Percentiles rank a stretch among this genome's conserved stretches.
Evolutionary conservation across 2,329 filamentous ascomycete species (phyloP).

Genomic region (Alternaria sp.): DNA sequence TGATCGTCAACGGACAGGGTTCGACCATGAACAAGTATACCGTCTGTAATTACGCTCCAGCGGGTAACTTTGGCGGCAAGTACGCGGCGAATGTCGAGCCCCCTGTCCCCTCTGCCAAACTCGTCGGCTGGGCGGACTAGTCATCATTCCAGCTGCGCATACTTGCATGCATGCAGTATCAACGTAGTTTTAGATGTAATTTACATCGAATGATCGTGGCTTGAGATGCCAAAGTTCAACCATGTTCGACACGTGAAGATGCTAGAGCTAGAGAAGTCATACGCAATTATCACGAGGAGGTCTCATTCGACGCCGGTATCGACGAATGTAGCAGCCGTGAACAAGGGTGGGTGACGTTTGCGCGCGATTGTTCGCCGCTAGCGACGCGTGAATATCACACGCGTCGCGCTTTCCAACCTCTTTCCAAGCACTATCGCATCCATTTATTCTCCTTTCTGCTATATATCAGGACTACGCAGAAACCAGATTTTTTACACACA

Average conservation of each 20-base stretch:
- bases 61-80: constrained; percentile 66
- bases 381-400: neutral
- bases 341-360: neutral
- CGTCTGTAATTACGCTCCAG: constrained; percentile 85
- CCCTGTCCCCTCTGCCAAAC: constrained; percentile 42
- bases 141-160: constrained; percentile 13
- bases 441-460: neutral
- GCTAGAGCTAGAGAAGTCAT: neutral
- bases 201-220: neutral
- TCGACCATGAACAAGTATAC: constrained; percentile 58
- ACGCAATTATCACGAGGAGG: neutral
- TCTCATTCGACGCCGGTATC: neutral
- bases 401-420: neutral
- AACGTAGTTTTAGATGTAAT: neutral
- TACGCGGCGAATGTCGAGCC: constrained; percentile 62
- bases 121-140: constrained; percentile 43
- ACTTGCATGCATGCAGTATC: constrained; percentile 8
- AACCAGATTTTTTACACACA: rapidly evolving
- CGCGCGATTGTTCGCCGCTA: neutral
- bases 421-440: neutral
- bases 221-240: neutral
- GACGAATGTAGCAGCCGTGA: neutral
- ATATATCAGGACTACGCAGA: neutral
- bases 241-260: neutral
- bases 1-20: constrained; percentile 29